Base-by-base conservation (phyloP, 2,329 filamentous ascomycete genomes). In the Diaporthe longicolla region DNA sequence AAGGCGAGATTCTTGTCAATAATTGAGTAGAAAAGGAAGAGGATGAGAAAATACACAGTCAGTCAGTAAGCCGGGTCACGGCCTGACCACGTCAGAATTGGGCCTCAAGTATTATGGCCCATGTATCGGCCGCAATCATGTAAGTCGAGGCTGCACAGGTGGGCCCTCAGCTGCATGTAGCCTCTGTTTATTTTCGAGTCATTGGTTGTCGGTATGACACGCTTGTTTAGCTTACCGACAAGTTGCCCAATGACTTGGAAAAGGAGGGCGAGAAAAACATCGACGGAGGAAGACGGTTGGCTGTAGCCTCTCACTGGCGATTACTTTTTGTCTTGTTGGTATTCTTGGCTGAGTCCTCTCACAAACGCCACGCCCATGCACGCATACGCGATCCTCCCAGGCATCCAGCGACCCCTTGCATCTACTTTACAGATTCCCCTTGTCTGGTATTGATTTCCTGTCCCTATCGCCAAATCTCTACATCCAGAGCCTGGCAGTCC, bases 401-500 rank as follows among this genome's bases (percentile, higher is more conserved):
- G n/a, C 63, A 54, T 9, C 63, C 17, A 37, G 43, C 21, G 19
- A 10, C 29, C 45, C 32, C 15, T 21, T 29, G 32, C 26, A 13
- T 13, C 32, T 54, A 26, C 61, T 40, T 21, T 37, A 52, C 48
- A 54, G 32, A 32, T 26, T 17, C 43, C 35, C 15, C 48, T 32
- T 11, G 26, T 35, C 43, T 50, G n/a, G 17, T 48, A n/a, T 52
- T 35, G 2, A 26, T 43, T 45, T 13, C 32, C 45, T 11, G 17
- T 54, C 19, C 48, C 32, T 9, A 43, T 37, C 7, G n/a, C 19
- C 59, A 52, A 59, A 74, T 59, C 37, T 70, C 81, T 82, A 93
- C 82, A 92, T 94, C 96, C 96, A 99, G 82, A 99, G 84, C 79
- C 96, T 92, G 84, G 95, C 94, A 19, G 94, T 97, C 55, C 96